Evolutionary conservation across 305 asterid species (phyloP), one percentile per base, ranked within the genome.

Genomic region (Fraxinus greggii): DNA sequence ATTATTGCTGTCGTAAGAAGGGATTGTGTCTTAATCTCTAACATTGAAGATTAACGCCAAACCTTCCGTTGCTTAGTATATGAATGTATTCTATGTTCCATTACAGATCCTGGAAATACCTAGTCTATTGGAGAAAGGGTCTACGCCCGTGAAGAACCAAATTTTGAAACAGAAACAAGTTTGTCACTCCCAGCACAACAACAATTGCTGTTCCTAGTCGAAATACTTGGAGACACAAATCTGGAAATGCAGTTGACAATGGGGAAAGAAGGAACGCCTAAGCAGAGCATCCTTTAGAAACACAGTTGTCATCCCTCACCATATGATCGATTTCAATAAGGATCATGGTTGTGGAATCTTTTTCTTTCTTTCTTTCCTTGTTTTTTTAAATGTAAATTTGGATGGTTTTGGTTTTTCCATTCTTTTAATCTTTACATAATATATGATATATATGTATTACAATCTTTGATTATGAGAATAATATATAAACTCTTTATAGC

Each of bases 41-140:
- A 63, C 2, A 24, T 63, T 63, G 28, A 45, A 15, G 19, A 45
- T 15, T 45, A 45, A 45, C 54, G 0, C 54, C 32, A 23, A 61
- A 1, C 13, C 24, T n/a, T 51, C 26, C 12, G 2, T 61, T 72
- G 65, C 69, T 24, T 80, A n/a, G 33, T 24, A n/a, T 2, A 63
- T 74, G 21, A 51, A 8, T 72, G 79, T 48, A 73, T 83, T 78
- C 7, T 36, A 21, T n/a, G 56, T 23, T 61, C 2, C 40, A 61
- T 75, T 76, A 26, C 93, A 94, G 98, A 93, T 94, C 75, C 83
- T 94, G 45, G 95, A 93, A 81, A 93, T 82, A 32, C 98, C 98
- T 54, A 91, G 92, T 80, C 86, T 94, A 75, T 77, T 91, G 81
- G 98, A 93, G 87, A 91, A 94, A 85, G 97, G 98, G 73, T 94